Conservation (phyloP, 129 eudicot genomes). For the Flaveria robusta region DNA sequence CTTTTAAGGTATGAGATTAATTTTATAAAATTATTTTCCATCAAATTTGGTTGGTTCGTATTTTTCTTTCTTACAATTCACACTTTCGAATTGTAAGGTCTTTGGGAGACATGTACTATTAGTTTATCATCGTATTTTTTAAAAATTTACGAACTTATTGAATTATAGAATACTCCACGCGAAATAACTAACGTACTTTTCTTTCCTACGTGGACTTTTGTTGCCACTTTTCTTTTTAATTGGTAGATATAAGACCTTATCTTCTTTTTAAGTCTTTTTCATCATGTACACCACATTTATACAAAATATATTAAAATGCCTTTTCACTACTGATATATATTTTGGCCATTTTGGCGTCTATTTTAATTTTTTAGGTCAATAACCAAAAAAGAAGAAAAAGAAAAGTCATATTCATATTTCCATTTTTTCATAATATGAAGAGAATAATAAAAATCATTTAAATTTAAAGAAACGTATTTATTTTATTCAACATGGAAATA, state of each 20-base stretch:
- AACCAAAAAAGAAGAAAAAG: neutral
- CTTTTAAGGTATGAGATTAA: too few species aligned
- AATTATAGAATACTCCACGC: neutral
- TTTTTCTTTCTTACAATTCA: too few species aligned
- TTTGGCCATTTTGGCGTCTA: too few species aligned
- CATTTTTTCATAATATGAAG: neutral
- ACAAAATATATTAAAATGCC: neutral
- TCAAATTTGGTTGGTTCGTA: too few species aligned
- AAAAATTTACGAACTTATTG: neutral
- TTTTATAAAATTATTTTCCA: too few species aligned
- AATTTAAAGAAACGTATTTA: too few species aligned
- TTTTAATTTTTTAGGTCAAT: too few species aligned
- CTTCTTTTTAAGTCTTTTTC: constrained; percentile 6
- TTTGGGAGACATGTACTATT: too few species aligned
- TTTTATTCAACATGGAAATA: too few species aligned
- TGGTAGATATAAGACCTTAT: constrained; percentile 38
- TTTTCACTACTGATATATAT: too few species aligned
- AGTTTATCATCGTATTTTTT: neutral
- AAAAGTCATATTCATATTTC: neutral
- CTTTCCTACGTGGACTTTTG: constrained; percentile 41
- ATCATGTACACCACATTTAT: constrained; percentile 5
- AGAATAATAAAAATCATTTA: too few species aligned
- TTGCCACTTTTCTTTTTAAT: constrained; percentile 34
- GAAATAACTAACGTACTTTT: constrained; percentile 18
- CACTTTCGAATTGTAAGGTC: too few species aligned